Percentiles rank a stretch among this genome's conserved stretches.
Conservation (phyloP, 2,329 filamentous ascomycete genomes). For the Lecanicillium sp. region DNA sequence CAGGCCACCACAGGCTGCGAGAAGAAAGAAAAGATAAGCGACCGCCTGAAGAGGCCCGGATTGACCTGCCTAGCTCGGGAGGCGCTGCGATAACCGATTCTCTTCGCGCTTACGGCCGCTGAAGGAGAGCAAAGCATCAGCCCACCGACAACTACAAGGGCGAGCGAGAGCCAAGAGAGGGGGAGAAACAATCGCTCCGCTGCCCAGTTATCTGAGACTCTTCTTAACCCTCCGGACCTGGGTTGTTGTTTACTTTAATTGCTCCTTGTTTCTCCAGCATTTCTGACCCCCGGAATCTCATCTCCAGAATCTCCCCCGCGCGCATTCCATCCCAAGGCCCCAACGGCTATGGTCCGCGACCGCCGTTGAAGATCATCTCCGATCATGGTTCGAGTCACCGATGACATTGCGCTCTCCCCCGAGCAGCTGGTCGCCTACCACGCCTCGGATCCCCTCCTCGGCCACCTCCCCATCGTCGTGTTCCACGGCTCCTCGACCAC, state of each 20-base stretch:
- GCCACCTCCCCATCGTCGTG: constrained; percentile 74
- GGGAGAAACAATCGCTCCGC: background rate
- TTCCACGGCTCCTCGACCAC: constrained; percentile 92
- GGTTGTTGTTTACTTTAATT: background rate
- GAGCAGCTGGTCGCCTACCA: constrained; percentile 85
- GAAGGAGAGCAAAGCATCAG: no score
- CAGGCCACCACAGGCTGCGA: background rate
- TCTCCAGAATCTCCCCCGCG: background rate
- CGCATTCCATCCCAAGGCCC: constrained; percentile 9
- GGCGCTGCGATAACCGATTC: no score
- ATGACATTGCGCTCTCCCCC: constrained; percentile 71
- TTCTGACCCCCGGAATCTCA: background rate
- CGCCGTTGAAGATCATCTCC: constrained; percentile 19
- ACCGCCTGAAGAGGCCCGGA: background rate
- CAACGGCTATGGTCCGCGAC: constrained; percentile 22
- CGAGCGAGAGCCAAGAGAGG: background rate
- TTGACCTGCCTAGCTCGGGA: no score
- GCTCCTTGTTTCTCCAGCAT: background rate
- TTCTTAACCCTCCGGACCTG: background rate
- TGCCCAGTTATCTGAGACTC: no score
- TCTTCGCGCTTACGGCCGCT: no score
- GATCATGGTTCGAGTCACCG: constrained; percentile 76
- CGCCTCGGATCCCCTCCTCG: constrained; percentile 76
- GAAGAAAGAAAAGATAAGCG: background rate
- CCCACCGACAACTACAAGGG: no score